Percentiles rank a stretch among this genome's conserved stretches.
Evolutionary conservation across 805 yeast species (phyloP).

Genomic region (Saccharomycopsis fibuligera): DNA sequence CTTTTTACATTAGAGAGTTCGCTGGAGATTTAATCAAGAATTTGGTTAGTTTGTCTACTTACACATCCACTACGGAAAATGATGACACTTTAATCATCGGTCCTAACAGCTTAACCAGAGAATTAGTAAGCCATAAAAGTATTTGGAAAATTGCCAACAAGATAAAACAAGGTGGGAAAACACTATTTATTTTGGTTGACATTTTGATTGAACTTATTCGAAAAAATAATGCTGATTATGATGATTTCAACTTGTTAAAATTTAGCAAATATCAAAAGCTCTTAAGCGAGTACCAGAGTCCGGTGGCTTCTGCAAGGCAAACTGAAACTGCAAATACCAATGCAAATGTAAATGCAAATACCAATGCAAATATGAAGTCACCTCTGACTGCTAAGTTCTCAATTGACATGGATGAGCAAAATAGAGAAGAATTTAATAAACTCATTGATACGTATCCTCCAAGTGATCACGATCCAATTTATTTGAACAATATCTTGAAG

Average conservation of each 20-base stretch:
- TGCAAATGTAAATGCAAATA: no score
- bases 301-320: no score
- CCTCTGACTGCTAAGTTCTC: not conserved
- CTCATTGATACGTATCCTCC: constrained; percentile 83
- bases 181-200: constrained; percentile 90
- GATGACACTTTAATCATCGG: constrained; percentile 90
- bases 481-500: constrained; percentile 75
- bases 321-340: not conserved
- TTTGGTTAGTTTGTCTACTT: constrained; percentile 74
- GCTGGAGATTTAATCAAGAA: constrained; percentile 95
- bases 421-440: constrained; percentile 19
- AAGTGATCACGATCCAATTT: constrained; percentile 88
- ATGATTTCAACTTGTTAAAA: constrained; percentile 49
- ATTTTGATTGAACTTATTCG: constrained; percentile 90
- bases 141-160: constrained; percentile 62
- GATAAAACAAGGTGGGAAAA: constrained; percentile 80
- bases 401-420: constrained; percentile 21
- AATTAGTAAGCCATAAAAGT: constrained; percentile 71
- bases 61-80: constrained; percentile 71
- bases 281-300: not conserved
- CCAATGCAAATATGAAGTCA: not conserved
- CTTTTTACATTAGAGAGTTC: constrained; percentile 77
- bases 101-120: constrained; percentile 89
- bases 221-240: constrained; percentile 94
- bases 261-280: constrained; percentile 10